Evolutionary conservation across 2,329 filamentous ascomycete genomes (phyloP), one percentile per base, ranked within the genome.

Genomic region (Fusarium neocosmosporiellum): DNA sequence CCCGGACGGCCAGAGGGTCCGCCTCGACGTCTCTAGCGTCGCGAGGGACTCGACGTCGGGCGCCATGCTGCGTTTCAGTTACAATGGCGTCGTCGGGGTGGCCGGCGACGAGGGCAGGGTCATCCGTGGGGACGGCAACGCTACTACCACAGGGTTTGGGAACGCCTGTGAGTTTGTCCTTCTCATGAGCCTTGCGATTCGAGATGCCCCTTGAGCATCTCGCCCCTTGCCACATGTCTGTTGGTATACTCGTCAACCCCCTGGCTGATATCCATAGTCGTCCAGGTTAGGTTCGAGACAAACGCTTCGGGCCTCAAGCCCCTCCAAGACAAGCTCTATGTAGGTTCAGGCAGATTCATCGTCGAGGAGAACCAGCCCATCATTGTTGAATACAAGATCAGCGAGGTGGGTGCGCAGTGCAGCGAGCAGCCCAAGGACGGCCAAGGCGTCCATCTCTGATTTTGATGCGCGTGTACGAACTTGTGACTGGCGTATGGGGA

Each of bases 311-410:
- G 74, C 22, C 72, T 84, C 48, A 81, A 78, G 68, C 74, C 71
- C 6, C 69, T 85, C 7, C 80, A 83, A 65, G 67, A 81, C 59
- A 84, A 81, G 64, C 64, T 85, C n/a, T 84, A 80, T 68, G 83
- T 85, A 46, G 83, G 78, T 2, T 83, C 81, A 18, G 83, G 84
- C 24, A 78, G 83, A 22, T 85, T 85, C 70, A 77, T 84, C 34
- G 71, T 84, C 34, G 79, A 81, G 46, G 67, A 77, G 46, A 78
- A 80, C 13, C 75, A 80, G 55, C 74, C 79, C 29, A 70, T 80
- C 20, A 72, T 81, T 31, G 83, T 85, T 22, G 83, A 85, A 74
- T 84, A 84, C 72, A 84, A 84, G 70, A 83, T 85, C 69, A 84
- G 82, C 63, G 79, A 84, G 65, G 81, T 84, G 18, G 77, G 72